Evolutionary conservation across 139 green algal species (phyloP).

Genomic region (Eudorina sp.): DNA sequence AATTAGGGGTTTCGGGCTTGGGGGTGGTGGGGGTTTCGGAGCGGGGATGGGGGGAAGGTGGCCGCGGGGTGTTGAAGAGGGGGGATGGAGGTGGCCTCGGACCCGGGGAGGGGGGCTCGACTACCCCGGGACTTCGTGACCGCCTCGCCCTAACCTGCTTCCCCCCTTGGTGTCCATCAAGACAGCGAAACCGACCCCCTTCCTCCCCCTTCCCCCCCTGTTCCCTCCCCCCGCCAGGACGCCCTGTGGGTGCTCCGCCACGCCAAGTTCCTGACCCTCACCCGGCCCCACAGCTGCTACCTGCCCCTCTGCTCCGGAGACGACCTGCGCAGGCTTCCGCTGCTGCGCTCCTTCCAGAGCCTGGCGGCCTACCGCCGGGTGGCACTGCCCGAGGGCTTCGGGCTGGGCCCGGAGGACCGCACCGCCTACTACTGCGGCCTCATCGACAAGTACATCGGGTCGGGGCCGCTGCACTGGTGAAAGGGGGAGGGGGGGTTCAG

Average conservation of each 20-base stretch:
- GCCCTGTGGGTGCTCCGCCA: slow-evolving; percentile 84
- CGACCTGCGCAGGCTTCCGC: slow-evolving; percentile 71
- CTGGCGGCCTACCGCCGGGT: slow-evolving; percentile 62
- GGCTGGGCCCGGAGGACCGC: slow-evolving; percentile 62
- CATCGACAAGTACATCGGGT: slow-evolving; percentile 80
- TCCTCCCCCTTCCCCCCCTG: background rate
- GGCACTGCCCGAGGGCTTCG: slow-evolving; percentile 46
- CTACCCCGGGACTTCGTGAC: too few species aligned
- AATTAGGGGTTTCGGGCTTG: background rate
- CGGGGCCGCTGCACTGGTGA: slow-evolving; percentile 42
- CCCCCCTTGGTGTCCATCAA: too few species aligned
- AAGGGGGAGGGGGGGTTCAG: background rate
- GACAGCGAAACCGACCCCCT: too few species aligned
- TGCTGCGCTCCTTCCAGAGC: slow-evolving; percentile 81
- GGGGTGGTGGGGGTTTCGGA: background rate
- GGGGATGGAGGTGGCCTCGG: too few species aligned
- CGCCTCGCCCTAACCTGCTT: too few species aligned
- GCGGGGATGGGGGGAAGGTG: background rate
- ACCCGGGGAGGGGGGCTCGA: too few species aligned
- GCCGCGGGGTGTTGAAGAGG: too few species aligned
- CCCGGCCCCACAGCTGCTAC: slow-evolving; percentile 71
- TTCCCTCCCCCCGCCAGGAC: slow-evolving; percentile 49
- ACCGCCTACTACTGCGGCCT: slow-evolving; percentile 78
- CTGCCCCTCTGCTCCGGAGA: slow-evolving; percentile 75
- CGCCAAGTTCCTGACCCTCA: slow-evolving; percentile 66